Conservation (phyloP, 805 yeast genomes). For the Candida berthetii region DNA sequence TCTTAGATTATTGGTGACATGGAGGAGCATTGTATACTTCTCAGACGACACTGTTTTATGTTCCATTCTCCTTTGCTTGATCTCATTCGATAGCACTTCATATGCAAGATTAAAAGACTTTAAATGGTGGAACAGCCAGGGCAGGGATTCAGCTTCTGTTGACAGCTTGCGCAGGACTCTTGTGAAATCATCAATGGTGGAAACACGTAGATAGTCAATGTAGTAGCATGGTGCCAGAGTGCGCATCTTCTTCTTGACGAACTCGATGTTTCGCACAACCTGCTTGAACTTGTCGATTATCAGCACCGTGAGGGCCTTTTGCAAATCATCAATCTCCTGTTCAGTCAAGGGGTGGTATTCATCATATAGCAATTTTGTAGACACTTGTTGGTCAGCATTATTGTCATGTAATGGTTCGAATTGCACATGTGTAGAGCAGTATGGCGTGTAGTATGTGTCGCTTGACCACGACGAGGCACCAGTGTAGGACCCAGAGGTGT, state of each 20-base stretch:
- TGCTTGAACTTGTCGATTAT: conserved; percentile 15
- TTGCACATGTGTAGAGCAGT: not conserved
- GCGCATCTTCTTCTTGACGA: conserved; percentile 12
- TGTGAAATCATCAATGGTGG: conserved; percentile 12
- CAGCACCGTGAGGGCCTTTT: conserved; percentile 4
- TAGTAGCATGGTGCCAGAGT: conserved; percentile 9
- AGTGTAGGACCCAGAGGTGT: not conserved
- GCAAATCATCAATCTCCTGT: conserved; percentile 9
- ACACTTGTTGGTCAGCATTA: not conserved
- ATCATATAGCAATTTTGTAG: not conserved
- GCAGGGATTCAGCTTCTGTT: conserved; percentile 4
- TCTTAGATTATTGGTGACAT: conserved; percentile 7
- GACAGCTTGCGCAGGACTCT: conserved; percentile 9
- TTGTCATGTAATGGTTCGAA: not conserved
- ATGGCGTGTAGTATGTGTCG: not conserved
- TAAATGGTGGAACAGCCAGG: conserved; percentile 5
- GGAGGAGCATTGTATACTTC: no score
- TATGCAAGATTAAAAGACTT: conserved; percentile 8
- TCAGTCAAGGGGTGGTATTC: not conserved
- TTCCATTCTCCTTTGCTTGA: not conserved
- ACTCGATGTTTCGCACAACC: conserved; percentile 12
- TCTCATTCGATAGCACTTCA: conserved; percentile 1
- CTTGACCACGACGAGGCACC: not conserved
- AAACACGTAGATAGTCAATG: conserved; percentile 12
- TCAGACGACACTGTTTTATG: not conserved